These are phyloP conservation scores for Triglochin maritima DNA, from an alignment of 106 monocot genomes.

Conservation along the genomic window DNA sequence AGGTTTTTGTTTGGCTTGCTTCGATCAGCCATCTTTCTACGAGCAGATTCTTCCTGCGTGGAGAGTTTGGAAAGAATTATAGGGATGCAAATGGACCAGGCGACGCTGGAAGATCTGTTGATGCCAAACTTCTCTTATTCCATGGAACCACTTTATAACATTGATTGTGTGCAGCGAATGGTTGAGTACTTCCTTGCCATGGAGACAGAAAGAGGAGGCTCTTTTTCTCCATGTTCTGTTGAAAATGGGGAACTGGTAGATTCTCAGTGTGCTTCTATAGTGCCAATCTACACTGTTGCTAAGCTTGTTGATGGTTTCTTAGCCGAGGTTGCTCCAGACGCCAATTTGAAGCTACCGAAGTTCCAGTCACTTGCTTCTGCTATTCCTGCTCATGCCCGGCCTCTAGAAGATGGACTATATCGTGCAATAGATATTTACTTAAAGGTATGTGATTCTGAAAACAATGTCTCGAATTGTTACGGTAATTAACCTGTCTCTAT, in stretches of 20 bases:
- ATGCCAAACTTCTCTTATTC: constrained; percentile 13
- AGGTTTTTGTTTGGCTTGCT: constrained; percentile 12
- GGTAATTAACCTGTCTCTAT: no score
- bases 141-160: constrained; percentile 13
- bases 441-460: constrained; percentile 25
- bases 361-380: constrained; percentile 42
- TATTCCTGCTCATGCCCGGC: constrained; percentile 53
- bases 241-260: constrained; percentile 29
- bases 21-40: constrained; percentile 8
- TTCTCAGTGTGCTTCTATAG: constrained; percentile 26
- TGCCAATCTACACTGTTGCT: constrained; percentile 31
- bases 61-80: constrained; percentile 12
- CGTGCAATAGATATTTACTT: constrained; percentile 71
- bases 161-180: constrained; percentile 8
- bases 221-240: constrained; percentile 17
- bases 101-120: constrained; percentile 17
- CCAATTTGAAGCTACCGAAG: constrained; percentile 42
- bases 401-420: constrained; percentile 57
- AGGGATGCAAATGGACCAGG: constrained; percentile 10
- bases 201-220: neutral
- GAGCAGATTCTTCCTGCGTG: constrained; percentile 2
- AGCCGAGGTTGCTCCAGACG: constrained; percentile 56
- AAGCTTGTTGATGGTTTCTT: constrained; percentile 56
- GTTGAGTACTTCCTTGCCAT: constrained; percentile 11
- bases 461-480: no score